phyloP scores from a whole-genome alignment of 1,284 basidiomycete species.

The Ceratobasidium sp. region DNA sequence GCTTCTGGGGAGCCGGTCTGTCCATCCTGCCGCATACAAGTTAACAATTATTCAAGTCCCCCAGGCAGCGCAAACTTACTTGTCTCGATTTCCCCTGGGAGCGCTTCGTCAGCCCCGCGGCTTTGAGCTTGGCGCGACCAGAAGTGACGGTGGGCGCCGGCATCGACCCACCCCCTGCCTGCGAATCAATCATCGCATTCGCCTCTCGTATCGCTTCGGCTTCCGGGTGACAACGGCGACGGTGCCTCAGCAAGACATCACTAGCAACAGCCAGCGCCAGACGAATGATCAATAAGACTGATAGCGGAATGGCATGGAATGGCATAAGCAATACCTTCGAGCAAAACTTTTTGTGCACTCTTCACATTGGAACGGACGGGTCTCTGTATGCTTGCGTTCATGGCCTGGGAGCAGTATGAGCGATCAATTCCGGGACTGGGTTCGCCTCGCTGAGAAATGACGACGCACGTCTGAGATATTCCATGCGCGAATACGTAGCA shows the following conservation, averaged over 20 bases:
- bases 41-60: not conserved
- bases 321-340: slow-evolving; percentile 37
- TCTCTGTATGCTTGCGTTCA: slow-evolving; percentile 42
- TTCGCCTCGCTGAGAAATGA: not conserved
- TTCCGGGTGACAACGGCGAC: slow-evolving; percentile 42
- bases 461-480: slow-evolving; percentile 39
- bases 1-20: slow-evolving; percentile 15
- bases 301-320: not conserved
- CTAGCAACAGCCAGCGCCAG: slow-evolving; percentile 15
- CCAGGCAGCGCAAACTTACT: not conserved
- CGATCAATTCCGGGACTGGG: not conserved
- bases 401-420: slow-evolving; percentile 11
- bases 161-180: not conserved
- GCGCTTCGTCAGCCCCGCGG: slow-evolving; percentile 25
- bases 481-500: slow-evolving; percentile 38
- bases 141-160: slow-evolving; percentile 24
- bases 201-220: slow-evolving; percentile 39
- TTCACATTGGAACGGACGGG: slow-evolving; percentile 43
- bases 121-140: slow-evolving; percentile 34
- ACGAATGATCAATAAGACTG: not conserved
- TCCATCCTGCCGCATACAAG: slow-evolving; percentile 25
- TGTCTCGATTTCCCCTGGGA: slow-evolving; percentile 22
- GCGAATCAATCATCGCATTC: slow-evolving; percentile 36
- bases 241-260: slow-evolving; percentile 44
- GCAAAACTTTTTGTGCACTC: slow-evolving; percentile 44